Conservation (phyloP, 2,329 filamentous ascomycete genomes). For the Penicillium sp. region DNA sequence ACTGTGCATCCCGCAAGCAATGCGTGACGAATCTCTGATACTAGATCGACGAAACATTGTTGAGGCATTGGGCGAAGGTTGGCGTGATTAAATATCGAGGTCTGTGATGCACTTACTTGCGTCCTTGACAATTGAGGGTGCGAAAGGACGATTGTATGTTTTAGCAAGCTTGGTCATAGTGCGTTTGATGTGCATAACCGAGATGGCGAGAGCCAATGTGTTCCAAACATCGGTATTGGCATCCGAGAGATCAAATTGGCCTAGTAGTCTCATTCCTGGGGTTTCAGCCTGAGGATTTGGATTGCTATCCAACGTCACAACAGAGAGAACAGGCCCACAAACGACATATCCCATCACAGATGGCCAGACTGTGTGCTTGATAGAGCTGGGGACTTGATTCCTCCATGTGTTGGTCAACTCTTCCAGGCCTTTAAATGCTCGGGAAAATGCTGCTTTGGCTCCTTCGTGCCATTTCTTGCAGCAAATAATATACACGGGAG, state of each 20-base stretch:
- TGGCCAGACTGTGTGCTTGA: conserved; percentile 36
- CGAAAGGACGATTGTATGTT: conserved; percentile 22
- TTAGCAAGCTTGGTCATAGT: conserved; percentile 50
- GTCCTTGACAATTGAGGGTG: background rate
- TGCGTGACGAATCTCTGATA: too few species aligned
- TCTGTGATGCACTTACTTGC: background rate
- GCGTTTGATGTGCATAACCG: conserved; percentile 56
- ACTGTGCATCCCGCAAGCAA: too few species aligned
- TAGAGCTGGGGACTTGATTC: conserved; percentile 22
- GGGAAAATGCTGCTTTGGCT: conserved; percentile 42
- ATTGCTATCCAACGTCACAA: conserved; percentile 54
- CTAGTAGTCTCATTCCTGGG: conserved; percentile 33
- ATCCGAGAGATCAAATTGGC: conserved; percentile 57
- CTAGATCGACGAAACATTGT: background rate
- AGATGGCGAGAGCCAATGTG: conserved; percentile 58
- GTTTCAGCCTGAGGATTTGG: conserved; percentile 21
- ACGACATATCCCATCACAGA: conserved; percentile 59
- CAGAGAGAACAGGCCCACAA: conserved; percentile 53
- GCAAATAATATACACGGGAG: conserved; percentile 52
- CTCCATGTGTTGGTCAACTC: conserved; percentile 47
- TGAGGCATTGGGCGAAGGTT: background rate
- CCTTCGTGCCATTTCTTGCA: conserved; percentile 43
- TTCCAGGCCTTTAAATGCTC: conserved; percentile 47
- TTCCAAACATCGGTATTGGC: conserved; percentile 63
- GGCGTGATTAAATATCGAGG: background rate